phyloP scores from a whole-genome alignment of 352 stramenopile species.

The Phytophthora pinifolia region DNA sequence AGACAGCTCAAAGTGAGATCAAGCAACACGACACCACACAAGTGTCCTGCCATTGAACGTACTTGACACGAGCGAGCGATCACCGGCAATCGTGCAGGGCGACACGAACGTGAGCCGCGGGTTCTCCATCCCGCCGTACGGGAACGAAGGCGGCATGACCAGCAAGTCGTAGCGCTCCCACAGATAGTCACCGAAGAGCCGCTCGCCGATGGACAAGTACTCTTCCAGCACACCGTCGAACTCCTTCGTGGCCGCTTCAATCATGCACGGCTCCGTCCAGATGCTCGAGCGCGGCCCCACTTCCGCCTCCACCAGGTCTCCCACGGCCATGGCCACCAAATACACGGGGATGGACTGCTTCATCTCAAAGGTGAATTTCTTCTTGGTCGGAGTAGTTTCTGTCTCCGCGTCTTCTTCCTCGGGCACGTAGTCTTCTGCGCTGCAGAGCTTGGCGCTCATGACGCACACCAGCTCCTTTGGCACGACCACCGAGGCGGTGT shows the following conservation, averaged over 20 bases:
- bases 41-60: conserved; percentile 11
- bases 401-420: conserved; percentile 18
- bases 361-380: conserved; percentile 75
- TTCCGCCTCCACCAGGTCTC: conserved; percentile 64
- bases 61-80: conserved; percentile 79
- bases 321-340: conserved; percentile 81
- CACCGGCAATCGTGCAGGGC: conserved; percentile 71
- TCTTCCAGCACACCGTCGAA: conserved; percentile 78
- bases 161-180: conserved; percentile 87
- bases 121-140: conserved; percentile 99
- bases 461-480: conserved; percentile 90
- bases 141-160: conserved; percentile 88
- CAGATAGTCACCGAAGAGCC: conserved; percentile 79
- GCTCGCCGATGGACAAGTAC: conserved; percentile 70
- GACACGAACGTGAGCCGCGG: conserved; percentile 89
- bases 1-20: neutral
- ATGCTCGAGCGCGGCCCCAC: conserved; percentile 74
- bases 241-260: conserved; percentile 70
- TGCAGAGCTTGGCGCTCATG: conserved; percentile 73
- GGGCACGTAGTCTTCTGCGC: conserved; percentile 22
- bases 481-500: conserved; percentile 91
- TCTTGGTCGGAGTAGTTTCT: conserved; percentile 18
- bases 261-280: conserved; percentile 83
- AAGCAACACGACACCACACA: neutral
- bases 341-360: conserved; percentile 85